Evolutionary conservation across 1,284 basidiomycete genomes (phyloP).

Genomic region (Microbotryum saponariae): DNA sequence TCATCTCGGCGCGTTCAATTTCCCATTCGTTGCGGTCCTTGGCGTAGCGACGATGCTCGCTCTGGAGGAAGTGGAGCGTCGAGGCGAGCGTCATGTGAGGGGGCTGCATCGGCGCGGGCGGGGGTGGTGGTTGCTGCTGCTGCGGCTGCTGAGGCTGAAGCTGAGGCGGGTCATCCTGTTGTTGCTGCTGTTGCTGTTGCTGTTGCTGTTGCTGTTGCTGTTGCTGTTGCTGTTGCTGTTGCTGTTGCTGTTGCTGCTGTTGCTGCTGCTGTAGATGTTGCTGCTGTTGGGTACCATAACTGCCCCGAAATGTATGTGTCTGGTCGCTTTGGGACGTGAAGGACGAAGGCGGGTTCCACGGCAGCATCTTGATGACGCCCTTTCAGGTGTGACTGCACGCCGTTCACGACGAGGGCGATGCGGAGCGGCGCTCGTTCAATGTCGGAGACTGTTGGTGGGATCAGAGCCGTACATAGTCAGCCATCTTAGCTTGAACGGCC

Average conservation of each 20-base stretch:
- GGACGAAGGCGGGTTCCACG: conserved; percentile 23
- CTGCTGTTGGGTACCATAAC: conserved; percentile 44
- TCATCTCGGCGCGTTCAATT: conserved; percentile 98
- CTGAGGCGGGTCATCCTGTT: neutral
- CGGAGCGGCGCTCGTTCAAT: no score
- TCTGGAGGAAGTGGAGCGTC: conserved; percentile 94
- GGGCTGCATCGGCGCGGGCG: neutral
- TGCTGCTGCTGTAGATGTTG: conserved; percentile 38
- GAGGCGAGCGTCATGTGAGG: conserved; percentile 81
- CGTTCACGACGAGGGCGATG: no score
- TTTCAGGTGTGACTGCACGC: no score
- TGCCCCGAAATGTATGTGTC: conserved; percentile 8
- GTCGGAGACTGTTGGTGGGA: no score
- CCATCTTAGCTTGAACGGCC: no score
- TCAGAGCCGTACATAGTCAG: no score
- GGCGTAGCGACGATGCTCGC: conserved; percentile 87
- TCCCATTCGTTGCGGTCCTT: conserved; percentile 99
- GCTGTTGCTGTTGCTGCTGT: conserved; percentile 34
- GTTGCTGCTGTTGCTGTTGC: neutral
- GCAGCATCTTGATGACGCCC: conserved; percentile 13
- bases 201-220: neutral
- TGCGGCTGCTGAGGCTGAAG: conserved; percentile 44
- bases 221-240: conserved; percentile 44
- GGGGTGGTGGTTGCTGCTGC: conserved; percentile 14
- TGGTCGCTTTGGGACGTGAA: conserved; percentile 12